Evolutionary conservation across 2,329 filamentous ascomycete genomes (phyloP).

Genomic region (Cytospora leucostoma): DNA sequence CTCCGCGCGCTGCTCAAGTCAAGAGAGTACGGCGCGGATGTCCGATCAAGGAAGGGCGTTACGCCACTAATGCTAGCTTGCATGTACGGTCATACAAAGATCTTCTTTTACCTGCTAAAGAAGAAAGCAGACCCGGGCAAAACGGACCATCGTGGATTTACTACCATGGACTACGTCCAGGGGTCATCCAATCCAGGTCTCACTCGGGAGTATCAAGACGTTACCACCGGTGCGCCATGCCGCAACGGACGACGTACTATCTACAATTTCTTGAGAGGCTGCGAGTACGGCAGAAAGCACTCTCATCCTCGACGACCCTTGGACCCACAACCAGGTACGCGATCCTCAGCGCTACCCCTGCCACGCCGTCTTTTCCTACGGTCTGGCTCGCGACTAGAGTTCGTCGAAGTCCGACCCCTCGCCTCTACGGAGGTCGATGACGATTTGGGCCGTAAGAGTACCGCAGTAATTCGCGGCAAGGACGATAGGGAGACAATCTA

Average conservation of each 20-base stretch:
- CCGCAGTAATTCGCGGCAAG: not conserved
- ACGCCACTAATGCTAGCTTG: slow-evolving; percentile 8
- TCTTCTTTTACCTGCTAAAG: not conserved
- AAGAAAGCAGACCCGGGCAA: not conserved
- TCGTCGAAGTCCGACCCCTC: not conserved
- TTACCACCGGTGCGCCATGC: not conserved
- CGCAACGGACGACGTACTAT: not conserved
- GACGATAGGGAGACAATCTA: not conserved
- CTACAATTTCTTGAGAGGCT: not conserved
- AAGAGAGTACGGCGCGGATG: not conserved
- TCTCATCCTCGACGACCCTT: not conserved
- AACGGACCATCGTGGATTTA: not conserved
- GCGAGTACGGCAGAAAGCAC: not conserved
- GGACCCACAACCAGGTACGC: not conserved
- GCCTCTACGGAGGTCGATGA: not conserved
- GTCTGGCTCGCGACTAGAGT: not conserved
- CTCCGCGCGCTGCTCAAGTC: not conserved
- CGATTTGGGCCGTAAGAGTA: not conserved
- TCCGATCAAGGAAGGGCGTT: not conserved
- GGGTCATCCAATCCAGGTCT: not conserved
- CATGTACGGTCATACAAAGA: not conserved
- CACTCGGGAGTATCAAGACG: not conserved
- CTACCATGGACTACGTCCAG: not conserved
- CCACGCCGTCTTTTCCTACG: slow-evolving; percentile 4
- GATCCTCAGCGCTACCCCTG: not conserved